Conservation (phyloP, 2,329 filamentous ascomycete genomes). For the Colletotrichum theobromicola region DNA sequence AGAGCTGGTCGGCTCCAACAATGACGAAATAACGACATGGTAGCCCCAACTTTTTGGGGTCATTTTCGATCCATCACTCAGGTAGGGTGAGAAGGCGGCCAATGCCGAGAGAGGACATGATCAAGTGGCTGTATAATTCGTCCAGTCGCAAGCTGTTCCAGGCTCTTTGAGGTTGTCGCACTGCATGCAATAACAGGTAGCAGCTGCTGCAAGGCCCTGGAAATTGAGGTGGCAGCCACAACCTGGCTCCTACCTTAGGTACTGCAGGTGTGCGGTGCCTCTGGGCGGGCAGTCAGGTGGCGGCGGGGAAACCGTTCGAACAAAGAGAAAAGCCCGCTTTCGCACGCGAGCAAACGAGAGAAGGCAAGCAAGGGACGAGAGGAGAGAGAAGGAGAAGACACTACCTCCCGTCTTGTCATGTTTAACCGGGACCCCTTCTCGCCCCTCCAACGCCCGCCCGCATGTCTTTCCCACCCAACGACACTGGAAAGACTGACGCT, state of each 20-base stretch:
- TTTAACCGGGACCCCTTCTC: neutral
- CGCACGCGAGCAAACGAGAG: neutral
- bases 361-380: neutral
- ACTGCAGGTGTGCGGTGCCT: too few species aligned
- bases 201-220: neutral
- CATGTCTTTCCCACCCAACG: neutral
- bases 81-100: neutral
- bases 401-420: neutral
- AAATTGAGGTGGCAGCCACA: too few species aligned
- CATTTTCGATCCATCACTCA: neutral
- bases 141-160: neutral
- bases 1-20: neutral
- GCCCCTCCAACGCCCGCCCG: neutral
- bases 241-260: too few species aligned
- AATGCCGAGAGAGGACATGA: neutral
- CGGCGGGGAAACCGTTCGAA: neutral
- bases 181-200: neutral
- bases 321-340: neutral
- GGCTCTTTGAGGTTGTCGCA: neutral
- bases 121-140: neutral
- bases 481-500: neutral
- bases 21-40: slow-evolving; percentile 1
- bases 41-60: neutral
- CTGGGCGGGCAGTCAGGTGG: neutral
- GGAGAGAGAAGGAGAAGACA: neutral